Evolutionary conservation across 2,329 filamentous ascomycete genomes (phyloP).

Genomic region (Fusarium siculi): DNA sequence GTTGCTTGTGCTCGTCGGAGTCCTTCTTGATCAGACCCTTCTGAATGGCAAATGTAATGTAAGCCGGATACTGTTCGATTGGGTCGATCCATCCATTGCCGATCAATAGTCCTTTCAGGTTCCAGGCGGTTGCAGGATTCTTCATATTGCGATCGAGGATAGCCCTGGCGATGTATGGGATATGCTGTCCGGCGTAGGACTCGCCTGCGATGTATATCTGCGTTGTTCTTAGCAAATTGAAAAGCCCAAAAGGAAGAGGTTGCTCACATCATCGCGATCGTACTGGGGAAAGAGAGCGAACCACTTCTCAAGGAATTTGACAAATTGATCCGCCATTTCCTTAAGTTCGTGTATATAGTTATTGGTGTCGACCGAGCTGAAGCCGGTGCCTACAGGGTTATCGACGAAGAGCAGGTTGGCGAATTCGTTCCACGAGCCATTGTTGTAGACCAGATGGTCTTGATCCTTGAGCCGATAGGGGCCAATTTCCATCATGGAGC

Average conservation of each 20-base stretch:
- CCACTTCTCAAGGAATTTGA: conserved; percentile 91
- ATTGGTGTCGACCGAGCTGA: conserved; percentile 93
- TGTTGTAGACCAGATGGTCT: conserved; percentile 78
- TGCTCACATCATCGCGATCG: conserved; percentile 86
- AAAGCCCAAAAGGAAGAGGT: not conserved
- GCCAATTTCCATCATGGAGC: conserved; percentile 94
- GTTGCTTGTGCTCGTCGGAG: conserved; percentile 68
- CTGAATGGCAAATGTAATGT: conserved; percentile 83
- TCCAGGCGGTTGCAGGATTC: conserved; percentile 68
- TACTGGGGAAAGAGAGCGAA: conserved; percentile 93
- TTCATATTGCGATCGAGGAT: conserved; percentile 88
- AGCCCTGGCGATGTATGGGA: conserved; percentile 93
- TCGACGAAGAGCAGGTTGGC: conserved; percentile 97
- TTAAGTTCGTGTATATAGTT: conserved; percentile 86
- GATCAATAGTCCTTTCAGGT: conserved; percentile 85
- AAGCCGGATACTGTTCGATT: conserved; percentile 87
- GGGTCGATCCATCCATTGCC: conserved; percentile 99
- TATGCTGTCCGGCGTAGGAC: conserved; percentile 96
- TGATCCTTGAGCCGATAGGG: conserved; percentile 87
- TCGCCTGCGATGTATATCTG: conserved; percentile 96
- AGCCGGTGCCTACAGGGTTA: conserved; percentile 95
- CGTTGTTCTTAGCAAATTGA: conserved; percentile 29
- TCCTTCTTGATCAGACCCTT: conserved; percentile 76
- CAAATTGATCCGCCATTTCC: conserved; percentile 89
- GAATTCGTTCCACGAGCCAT: conserved; percentile 99